Conservation (phyloP, 2,329 filamentous ascomycete genomes). For the Alternaria viburni region DNA sequence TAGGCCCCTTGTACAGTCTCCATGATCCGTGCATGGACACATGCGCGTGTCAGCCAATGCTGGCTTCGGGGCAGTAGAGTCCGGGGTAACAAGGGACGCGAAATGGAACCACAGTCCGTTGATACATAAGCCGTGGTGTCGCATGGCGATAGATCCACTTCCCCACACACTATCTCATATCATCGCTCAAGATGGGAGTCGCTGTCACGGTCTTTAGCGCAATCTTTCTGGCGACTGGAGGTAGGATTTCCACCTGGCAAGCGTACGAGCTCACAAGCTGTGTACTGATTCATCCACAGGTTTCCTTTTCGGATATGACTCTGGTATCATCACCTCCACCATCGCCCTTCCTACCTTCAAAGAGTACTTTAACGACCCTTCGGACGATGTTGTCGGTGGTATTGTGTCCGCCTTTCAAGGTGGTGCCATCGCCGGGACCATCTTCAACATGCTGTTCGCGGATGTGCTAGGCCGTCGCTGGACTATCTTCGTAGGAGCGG, state of each 20-base stretch:
- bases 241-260: not conserved
- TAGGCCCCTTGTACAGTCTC: not conserved
- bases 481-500: conserved; percentile 45
- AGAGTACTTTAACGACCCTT: conserved; percentile 37
- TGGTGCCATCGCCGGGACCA: conserved; percentile 36
- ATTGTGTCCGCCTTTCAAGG: conserved; percentile 49
- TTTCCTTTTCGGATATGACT: conserved; percentile 42
- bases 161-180: conserved; percentile 3
- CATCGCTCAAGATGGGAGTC: conserved; percentile 17
- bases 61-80: not conserved
- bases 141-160: not conserved
- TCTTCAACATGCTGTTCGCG: conserved; percentile 27
- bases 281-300: not conserved
- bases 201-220: conserved; percentile 24
- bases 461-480: conserved; percentile 11
- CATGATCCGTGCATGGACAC: not conserved
- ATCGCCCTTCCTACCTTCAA: conserved; percentile 37
- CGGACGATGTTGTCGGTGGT: conserved; percentile 34
- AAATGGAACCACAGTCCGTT: not conserved
- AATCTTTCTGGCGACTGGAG: conserved; percentile 26
- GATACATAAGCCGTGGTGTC: not conserved
- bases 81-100: not conserved
- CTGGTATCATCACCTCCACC: conserved; percentile 43
- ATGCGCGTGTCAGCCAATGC: not conserved
- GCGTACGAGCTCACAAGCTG: not conserved